A percentile compares a stretch with the other conserved stretches of the same genome.
phyloP scores from a whole-genome alignment of 2,329 filamentous ascomycete genomes.

The Phaeoacremonium minimum region DNA sequence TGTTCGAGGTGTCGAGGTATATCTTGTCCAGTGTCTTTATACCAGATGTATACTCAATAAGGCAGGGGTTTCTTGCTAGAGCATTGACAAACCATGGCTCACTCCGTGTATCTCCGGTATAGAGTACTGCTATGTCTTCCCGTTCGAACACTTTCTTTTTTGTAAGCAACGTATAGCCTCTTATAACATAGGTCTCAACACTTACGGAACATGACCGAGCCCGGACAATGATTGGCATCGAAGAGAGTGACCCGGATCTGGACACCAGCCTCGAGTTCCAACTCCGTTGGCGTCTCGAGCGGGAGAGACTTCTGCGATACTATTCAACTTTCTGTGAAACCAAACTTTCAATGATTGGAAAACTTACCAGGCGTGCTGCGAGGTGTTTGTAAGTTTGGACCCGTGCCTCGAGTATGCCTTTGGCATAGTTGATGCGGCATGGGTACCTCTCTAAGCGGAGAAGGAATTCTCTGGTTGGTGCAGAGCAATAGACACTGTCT shows the following conservation, averaged over 20 bases:
- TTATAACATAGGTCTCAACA: constrained; percentile 3
- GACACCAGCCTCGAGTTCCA: constrained; percentile 68
- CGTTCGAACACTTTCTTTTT: constrained; percentile 70
- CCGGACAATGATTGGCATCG: constrained; percentile 88
- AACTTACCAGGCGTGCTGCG: constrained; percentile 56
- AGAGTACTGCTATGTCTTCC: constrained; percentile 67
- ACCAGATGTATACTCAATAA: constrained; percentile 70
- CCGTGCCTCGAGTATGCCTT: constrained; percentile 70
- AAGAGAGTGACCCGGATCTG: constrained; percentile 78
- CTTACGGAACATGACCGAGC: constrained; percentile 81
- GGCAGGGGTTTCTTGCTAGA: constrained; percentile 63
- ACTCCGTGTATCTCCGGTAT: constrained; percentile 84
- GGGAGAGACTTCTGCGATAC: constrained; percentile 66
- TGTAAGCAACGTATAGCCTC: background rate
- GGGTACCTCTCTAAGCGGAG: constrained; percentile 74
- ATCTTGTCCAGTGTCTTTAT: constrained; percentile 70
- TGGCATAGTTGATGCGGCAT: constrained; percentile 76
- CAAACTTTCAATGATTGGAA: background rate
- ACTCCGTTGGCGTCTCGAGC: constrained; percentile 69
- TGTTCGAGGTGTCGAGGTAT: constrained; percentile 85
- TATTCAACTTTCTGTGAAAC: constrained; percentile 2
- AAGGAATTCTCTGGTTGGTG: constrained; percentile 76
- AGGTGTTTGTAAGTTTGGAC: constrained; percentile 75
- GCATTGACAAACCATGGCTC: constrained; percentile 83
- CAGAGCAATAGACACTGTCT: constrained; percentile 75